Conservation (phyloP, 805 yeast genomes). For the Sugiyamaella smithiae region DNA sequence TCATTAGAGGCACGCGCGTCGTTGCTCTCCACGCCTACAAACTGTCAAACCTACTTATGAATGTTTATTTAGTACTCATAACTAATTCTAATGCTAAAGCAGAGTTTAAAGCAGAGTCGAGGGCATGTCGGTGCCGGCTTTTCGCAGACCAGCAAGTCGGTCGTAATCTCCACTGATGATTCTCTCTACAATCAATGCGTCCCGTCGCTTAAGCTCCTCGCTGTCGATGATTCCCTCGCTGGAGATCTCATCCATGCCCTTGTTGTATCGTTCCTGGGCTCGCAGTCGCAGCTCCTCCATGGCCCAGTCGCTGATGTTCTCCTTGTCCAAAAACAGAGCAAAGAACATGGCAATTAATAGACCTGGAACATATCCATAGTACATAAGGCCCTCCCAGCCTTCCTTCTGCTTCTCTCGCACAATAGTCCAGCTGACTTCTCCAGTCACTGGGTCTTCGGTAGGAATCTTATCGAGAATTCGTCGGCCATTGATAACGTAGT, state of each 20-base stretch:
- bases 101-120: slow-evolving; percentile 30
- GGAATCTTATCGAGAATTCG: slow-evolving; percentile 81
- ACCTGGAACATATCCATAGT: slow-evolving; percentile 70
- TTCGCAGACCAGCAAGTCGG: slow-evolving; percentile 40
- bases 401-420: slow-evolving; percentile 73
- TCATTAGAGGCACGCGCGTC: too few species aligned
- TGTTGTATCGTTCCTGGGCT: slow-evolving; percentile 63
- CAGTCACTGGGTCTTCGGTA: slow-evolving; percentile 72
- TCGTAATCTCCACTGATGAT: slow-evolving; percentile 84
- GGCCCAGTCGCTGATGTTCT: slow-evolving; percentile 71
- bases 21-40: too few species aligned
- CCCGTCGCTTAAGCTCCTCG: slow-evolving; percentile 63
- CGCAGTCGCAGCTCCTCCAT: slow-evolving; percentile 75
- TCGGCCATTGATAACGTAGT: slow-evolving; percentile 52
- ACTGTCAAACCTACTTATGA: too few species aligned
- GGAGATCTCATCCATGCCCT: slow-evolving; percentile 45
- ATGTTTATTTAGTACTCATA: too few species aligned
- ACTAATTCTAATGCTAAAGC: not conserved
- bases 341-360: slow-evolving; percentile 54
- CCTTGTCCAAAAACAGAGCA: slow-evolving; percentile 50
- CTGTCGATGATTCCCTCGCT: slow-evolving; percentile 42
- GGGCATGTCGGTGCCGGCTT: slow-evolving; percentile 36
- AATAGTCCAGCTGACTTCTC: slow-evolving; percentile 74
- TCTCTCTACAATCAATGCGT: slow-evolving; percentile 75
- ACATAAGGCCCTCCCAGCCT: slow-evolving; percentile 81